A percentile compares a stretch with the other conserved stretches of the same genome.
Evolutionary conservation across 2,329 filamentous ascomycete species (phyloP).

Genomic region (Helminthosporium solani): DNA sequence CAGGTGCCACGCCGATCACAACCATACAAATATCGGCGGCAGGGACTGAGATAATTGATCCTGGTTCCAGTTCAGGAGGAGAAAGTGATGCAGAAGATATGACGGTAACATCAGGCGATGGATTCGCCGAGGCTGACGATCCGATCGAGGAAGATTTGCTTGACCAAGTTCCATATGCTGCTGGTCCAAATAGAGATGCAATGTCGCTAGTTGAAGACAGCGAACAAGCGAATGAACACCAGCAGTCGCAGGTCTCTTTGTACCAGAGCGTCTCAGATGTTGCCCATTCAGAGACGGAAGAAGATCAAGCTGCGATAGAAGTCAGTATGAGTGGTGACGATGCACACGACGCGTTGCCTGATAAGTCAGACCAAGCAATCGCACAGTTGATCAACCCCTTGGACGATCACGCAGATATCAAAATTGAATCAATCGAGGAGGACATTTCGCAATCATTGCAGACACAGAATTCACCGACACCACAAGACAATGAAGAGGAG

Average conservation of each 20-base stretch:
- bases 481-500: slow-evolving; percentile 4
- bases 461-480: neutral
- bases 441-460: slow-evolving; percentile 5
- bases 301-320: neutral
- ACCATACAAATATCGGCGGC: slow-evolving; percentile 8
- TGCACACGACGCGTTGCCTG: neutral
- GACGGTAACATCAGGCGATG: neutral
- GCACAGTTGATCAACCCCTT: neutral
- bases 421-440: slow-evolving; percentile 36
- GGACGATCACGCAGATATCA: slow-evolving; percentile 21
- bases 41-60: slow-evolving; percentile 22
- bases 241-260: too few species aligned
- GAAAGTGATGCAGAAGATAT: slow-evolving; percentile 3
- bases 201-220: too few species aligned
- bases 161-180: neutral
- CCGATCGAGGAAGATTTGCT: neutral
- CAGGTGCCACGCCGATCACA: neutral
- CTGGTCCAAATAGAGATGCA: too few species aligned
- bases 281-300: neutral
- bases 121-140: neutral
- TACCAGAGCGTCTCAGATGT: neutral
- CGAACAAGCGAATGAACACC: too few species aligned
- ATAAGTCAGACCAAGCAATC: neutral
- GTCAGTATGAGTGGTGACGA: neutral
- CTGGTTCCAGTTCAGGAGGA: slow-evolving; percentile 20